Conservation (phyloP, 352 stramenopile genomes). For the Pythium myriotylum region DNA sequence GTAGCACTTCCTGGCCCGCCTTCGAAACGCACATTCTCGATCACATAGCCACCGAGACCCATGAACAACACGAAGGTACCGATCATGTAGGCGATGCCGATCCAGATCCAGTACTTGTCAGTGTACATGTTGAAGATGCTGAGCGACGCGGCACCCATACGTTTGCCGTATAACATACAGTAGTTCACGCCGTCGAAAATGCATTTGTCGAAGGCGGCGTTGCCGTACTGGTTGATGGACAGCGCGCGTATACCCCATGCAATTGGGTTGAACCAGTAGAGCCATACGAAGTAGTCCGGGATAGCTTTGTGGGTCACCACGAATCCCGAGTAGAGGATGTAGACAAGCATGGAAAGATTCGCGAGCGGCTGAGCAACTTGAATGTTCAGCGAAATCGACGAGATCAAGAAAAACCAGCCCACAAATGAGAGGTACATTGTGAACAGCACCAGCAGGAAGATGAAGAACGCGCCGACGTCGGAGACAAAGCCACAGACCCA, state of each 20-base stretch:
- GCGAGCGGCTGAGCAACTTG: constrained; percentile 29
- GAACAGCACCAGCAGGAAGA: constrained; percentile 59
- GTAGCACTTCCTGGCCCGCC: constrained; percentile 1
- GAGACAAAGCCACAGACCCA: constrained; percentile 71
- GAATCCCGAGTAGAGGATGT: constrained; percentile 42
- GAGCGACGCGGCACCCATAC: constrained; percentile 28
- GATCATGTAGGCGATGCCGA: constrained; percentile 24
- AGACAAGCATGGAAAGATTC: constrained; percentile 31
- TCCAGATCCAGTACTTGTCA: constrained; percentile 25
- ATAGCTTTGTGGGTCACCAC: constrained; percentile 37
- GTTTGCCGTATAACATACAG: constrained; percentile 9
- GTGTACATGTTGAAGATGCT: constrained; percentile 22
- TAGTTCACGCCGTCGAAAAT: constrained; percentile 29
- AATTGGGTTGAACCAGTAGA: no score
- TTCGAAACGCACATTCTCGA: constrained; percentile 38
- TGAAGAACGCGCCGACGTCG: constrained; percentile 36
- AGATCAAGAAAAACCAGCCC: constrained; percentile 38
- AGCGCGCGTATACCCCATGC: constrained; percentile 35
- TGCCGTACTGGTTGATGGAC: constrained; percentile 32
- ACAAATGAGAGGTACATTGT: constrained; percentile 35
- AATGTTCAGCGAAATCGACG: constrained; percentile 21
- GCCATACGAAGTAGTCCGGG: constrained; percentile 39
- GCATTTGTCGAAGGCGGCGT: constrained; percentile 18
- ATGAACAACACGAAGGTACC: constrained; percentile 32
- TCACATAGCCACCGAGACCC: constrained; percentile 17